Conservation (phyloP, 2,329 filamentous ascomycete genomes). For the Aspergillus chevalieri region DNA sequence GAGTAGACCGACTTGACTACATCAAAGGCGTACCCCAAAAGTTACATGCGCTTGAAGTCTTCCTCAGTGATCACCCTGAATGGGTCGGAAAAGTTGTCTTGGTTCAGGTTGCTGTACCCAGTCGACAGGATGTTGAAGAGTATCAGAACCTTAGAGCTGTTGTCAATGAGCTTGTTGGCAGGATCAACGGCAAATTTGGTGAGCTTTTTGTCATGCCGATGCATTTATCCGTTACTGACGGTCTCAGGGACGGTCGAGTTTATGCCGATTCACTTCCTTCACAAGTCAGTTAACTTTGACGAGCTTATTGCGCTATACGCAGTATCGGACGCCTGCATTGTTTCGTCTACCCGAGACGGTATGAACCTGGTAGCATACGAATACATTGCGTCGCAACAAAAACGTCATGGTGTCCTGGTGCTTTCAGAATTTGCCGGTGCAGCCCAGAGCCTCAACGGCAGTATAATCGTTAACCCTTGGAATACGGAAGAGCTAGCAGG, state of each 20-base stretch:
- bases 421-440: conserved; percentile 95
- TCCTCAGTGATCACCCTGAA: conserved; percentile 92
- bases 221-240: conserved; percentile 7
- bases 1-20: conserved; percentile 93
- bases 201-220: conserved; percentile 12
- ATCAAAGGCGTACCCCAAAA: conserved; percentile 99
- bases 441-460: conserved; percentile 88
- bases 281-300: conserved; percentile 91
- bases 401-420: conserved; percentile 88
- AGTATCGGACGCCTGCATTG: conserved; percentile 84
- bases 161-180: conserved; percentile 91
- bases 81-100: conserved; percentile 97
- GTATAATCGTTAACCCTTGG: conserved; percentile 95
- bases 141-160: conserved; percentile 94
- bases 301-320: conserved; percentile 92
- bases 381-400: conserved; percentile 89
- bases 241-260: conserved; percentile 80
- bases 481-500: conserved; percentile 93
- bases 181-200: conserved; percentile 94
- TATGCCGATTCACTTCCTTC: conserved; percentile 97
- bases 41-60: conserved; percentile 90
- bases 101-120: conserved; percentile 92
- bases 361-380: conserved; percentile 99
- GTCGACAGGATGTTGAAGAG: conserved; percentile 91
- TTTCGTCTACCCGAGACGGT: conserved; percentile 91